Conservation (phyloP, 306 rosid species). For the Quercus parvula region DNA sequence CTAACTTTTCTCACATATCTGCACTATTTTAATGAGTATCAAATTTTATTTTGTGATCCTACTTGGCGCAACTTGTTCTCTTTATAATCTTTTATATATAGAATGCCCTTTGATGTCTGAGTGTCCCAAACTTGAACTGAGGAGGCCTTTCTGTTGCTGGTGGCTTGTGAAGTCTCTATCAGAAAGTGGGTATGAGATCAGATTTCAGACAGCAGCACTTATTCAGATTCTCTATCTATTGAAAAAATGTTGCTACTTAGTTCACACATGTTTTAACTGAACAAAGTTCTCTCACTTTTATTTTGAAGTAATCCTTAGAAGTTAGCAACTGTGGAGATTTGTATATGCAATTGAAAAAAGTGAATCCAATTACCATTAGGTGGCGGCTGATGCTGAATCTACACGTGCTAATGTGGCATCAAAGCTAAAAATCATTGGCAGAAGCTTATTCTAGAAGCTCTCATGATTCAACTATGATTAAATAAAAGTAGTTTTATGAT, state of each 20-base stretch:
- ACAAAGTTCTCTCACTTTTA: slow-evolving; percentile 14
- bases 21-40: not conserved
- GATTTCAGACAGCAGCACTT: slow-evolving; percentile 15
- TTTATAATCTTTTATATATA: not conserved
- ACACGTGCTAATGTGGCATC: not conserved
- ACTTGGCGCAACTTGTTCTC: slow-evolving; percentile 1
- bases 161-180: slow-evolving; percentile 30
- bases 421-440: not conserved
- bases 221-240: slow-evolving; percentile 22
- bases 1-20: not conserved
- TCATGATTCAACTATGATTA: not conserved
- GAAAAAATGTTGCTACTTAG: not conserved
- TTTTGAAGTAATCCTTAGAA: not conserved
- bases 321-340: slow-evolving; percentile 12
- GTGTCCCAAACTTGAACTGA: slow-evolving; percentile 13
- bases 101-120: not conserved
- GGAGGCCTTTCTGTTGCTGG: slow-evolving; percentile 20
- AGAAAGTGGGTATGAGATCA: slow-evolving; percentile 23
- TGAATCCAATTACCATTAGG: not conserved
- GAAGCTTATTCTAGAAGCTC: not conserved
- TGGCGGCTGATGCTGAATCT: slow-evolving; percentile 9
- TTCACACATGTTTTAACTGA: slow-evolving; percentile 7
- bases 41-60: slow-evolving; percentile 4
- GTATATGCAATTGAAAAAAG: not conserved
- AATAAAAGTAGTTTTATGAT: not conserved